Evolutionary conservation across 768 basidiomycete species (phyloP).

Genomic region (Rhodosporidiobolus sp.): DNA sequence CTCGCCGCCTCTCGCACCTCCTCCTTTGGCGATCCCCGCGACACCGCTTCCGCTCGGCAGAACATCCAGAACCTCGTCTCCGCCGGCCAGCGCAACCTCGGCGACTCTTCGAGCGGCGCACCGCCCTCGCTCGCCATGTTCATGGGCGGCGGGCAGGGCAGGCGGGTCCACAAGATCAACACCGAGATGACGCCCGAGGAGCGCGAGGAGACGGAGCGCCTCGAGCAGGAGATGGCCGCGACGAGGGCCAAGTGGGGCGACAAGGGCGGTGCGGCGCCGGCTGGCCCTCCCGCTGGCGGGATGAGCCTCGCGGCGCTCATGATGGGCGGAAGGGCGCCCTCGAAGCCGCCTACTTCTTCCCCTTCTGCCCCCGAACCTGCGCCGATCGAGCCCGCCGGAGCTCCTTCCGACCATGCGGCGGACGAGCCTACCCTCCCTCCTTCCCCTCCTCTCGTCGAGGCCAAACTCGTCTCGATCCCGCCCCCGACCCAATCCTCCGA

Average conservation of each 20-base stretch:
- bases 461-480: constrained; percentile 25
- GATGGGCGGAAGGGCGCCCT: constrained; percentile 2
- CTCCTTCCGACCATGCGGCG: background rate
- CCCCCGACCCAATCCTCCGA: background rate
- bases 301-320: constrained; percentile 27
- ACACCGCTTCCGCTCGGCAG: constrained; percentile 20
- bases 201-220: constrained; percentile 22
- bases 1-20: background rate
- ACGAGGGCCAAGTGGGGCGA: constrained; percentile 24
- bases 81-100: background rate
- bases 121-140: constrained; percentile 31
- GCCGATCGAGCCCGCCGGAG: too few relatives aligned
- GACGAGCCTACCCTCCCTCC: background rate
- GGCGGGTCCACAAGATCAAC: constrained; percentile 19
- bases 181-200: constrained; percentile 27
- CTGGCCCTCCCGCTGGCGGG: background rate
- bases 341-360: constrained; percentile 4
- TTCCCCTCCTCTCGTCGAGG: constrained; percentile 21
- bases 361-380: too few relatives aligned
- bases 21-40: constrained; percentile 13
- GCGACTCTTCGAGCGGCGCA: background rate
- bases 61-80: constrained; percentile 35
- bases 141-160: constrained; percentile 27
- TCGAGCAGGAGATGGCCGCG: constrained; percentile 36
- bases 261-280: constrained; percentile 5